Base-by-base conservation (phyloP, 306 rosid species). In the Dryas octopetala region DNA sequence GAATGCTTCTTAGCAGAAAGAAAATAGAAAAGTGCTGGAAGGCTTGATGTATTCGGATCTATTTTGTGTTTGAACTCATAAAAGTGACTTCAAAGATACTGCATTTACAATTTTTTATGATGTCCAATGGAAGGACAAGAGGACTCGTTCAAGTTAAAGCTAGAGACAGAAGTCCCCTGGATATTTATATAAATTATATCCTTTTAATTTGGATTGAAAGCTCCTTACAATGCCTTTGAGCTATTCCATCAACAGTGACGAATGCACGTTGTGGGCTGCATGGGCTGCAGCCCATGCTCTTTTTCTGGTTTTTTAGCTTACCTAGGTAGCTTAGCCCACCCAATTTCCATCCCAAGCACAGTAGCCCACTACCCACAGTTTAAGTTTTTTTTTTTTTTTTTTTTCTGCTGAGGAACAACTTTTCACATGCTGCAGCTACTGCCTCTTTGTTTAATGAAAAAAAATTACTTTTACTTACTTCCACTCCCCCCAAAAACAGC, bases 61-160 rank as follows among this genome's bases (percentile, higher is more conserved):
- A 77, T 76, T 76, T 62, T 81, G 63, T 76, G 78, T 79, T 51
- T 59, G 61, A 68, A 76, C 6, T 10, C 4, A 51, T 13, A 23
- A 19, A 5, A 43, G 38, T 57, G 23, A 12, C 40, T 6, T 71
- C 19, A 38, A 17, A 17, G 64, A 44, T 71, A 46, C 19, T 16
- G 62, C 15, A 7, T 26, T 16, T 23, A 28, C 54, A 66, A 2
- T 41, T 4, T 16, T 54, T 11, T 17, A 40, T 11, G 40, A 41
- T 17, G 50, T 54, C 62, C 17, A 26, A 45, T 28, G 23, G 23
- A 50, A 49, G 60, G 74, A 67, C 9, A 32, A 55, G 67, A 76
- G 28, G n/a, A 71, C 54, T 2, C 16, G 15, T 57, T 71, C 75
- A 71, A 7, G n/a, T 44, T 7, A 9, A 71, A 55, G 75, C 26